A percentile compares a stretch with the other conserved stretches of the same genome.
Evolutionary conservation across 805 yeast genomes (phyloP).

Genomic region (Candida krabiensis): DNA sequence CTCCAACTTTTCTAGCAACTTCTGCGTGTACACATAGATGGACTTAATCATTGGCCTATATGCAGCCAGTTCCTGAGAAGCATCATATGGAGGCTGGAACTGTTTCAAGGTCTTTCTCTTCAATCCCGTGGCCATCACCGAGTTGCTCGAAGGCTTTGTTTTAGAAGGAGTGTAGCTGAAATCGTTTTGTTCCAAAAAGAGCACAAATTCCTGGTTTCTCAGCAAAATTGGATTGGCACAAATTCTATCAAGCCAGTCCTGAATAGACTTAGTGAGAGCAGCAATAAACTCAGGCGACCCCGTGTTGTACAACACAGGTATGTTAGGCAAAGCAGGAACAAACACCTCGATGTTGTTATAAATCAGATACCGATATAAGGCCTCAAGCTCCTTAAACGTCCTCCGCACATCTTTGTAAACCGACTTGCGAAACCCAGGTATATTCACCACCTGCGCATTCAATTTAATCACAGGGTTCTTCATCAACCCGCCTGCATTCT

Average conservation of each 20-base stretch:
- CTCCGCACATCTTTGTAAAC: constrained; percentile 74
- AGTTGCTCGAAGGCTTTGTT: constrained; percentile 37
- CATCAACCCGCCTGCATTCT: constrained; percentile 51
- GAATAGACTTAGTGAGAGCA: constrained; percentile 59
- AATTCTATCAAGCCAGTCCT: constrained; percentile 83
- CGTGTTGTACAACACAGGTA: constrained; percentile 76
- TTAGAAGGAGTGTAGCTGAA: constrained; percentile 39
- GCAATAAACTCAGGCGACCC: constrained; percentile 78
- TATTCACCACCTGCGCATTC: constrained; percentile 54
- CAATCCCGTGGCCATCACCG: constrained; percentile 75
- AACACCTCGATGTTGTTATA: constrained; percentile 88
- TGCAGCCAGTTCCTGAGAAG: constrained; percentile 72
- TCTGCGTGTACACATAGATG: constrained; percentile 59
- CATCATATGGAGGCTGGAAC: constrained; percentile 88
- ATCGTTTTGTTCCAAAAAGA: constrained; percentile 50
- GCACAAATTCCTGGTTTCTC: constrained; percentile 83
- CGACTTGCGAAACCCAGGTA: constrained; percentile 74
- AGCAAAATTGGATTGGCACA: constrained; percentile 74
- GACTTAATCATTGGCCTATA: constrained; percentile 86
- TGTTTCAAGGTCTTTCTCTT: constrained; percentile 90
- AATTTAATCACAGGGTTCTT: constrained; percentile 81
- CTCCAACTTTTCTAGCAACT: constrained; percentile 52
- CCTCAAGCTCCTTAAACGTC: constrained; percentile 73
- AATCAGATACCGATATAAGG: constrained; percentile 73
- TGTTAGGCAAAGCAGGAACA: constrained; percentile 82